These are phyloP conservation scores for Raphanus raphanistrum DNA, from an alignment of 345 rosid species.

Conservation along the genomic window DNA sequence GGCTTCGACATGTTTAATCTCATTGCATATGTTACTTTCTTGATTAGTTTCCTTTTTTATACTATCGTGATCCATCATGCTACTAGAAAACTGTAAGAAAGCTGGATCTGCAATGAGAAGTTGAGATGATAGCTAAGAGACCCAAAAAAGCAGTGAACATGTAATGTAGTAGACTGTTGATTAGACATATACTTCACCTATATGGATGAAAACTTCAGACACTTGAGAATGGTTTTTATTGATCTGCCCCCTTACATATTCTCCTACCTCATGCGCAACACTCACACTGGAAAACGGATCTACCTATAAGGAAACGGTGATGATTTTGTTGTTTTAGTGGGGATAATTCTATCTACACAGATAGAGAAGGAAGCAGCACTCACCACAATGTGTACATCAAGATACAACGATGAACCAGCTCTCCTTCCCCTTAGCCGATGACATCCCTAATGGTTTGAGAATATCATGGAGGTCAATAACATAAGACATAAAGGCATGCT, in stretches of 20 bases:
- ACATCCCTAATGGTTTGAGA: constrained; percentile 60
- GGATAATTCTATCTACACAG: not conserved
- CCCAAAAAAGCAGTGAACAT: not conserved
- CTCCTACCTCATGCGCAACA: constrained; percentile 88
- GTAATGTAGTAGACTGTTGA: not conserved
- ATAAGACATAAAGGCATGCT: constrained; percentile 11
- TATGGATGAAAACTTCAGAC: constrained; percentile 91
- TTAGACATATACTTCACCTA: too few relatives aligned
- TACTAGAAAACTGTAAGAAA: constrained; percentile 42
- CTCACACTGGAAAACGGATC: constrained; percentile 88
- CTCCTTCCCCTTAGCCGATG: constrained; percentile 95
- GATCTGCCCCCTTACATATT: constrained; percentile 69
- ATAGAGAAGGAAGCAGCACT: constrained; percentile 27
- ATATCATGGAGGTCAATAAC: constrained; percentile 3
- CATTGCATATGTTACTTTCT: constrained; percentile 33
- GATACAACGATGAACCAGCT: constrained; percentile 86
- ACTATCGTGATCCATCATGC: constrained; percentile 37
- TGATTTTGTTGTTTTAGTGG: not conserved
- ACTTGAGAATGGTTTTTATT: constrained; percentile 68
- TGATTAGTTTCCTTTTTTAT: constrained; percentile 20
- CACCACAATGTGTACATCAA: constrained; percentile 95
- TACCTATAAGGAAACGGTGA: constrained; percentile 50
- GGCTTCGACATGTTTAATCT: constrained; percentile 54
- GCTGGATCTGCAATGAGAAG: constrained; percentile 65
- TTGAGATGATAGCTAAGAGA: constrained; percentile 11